phyloP scores from a whole-genome alignment of 1,139 yeast genomes.

The Geotrichum cucujoidarum region DNA sequence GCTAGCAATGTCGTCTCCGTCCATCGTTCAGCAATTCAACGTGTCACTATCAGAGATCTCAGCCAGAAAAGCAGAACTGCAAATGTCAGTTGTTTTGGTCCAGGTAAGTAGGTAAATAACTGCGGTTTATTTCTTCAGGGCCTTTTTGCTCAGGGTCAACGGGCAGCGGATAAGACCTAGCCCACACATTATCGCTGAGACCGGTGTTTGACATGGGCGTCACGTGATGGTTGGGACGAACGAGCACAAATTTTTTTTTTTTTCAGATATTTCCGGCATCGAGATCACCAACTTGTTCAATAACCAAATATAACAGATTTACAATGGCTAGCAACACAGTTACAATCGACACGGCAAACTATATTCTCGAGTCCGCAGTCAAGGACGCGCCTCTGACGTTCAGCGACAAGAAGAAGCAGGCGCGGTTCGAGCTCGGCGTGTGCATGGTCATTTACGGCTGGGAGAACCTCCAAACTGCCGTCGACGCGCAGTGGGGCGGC shows the following conservation, averaged over 20 bases:
- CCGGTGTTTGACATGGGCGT: too few species aligned
- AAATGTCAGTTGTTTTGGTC: too few species aligned
- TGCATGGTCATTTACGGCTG: constrained; percentile 84
- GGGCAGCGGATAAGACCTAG: constrained; percentile 5
- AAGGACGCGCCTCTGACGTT: constrained; percentile 35
- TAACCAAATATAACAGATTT: background rate
- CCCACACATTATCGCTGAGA: background rate
- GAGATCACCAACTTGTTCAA: too few species aligned
- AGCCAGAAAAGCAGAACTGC: too few species aligned
- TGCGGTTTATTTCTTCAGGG: too few species aligned
- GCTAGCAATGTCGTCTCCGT: constrained; percentile 15
- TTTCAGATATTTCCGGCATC: background rate
- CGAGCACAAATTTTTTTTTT: background rate
- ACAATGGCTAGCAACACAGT: constrained; percentile 1
- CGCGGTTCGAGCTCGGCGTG: constrained; percentile 87
- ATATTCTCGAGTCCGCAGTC: constrained; percentile 53
- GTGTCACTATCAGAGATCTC: too few species aligned
- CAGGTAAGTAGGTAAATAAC: too few species aligned
- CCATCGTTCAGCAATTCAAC: constrained; percentile 2
- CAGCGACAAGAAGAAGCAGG: constrained; percentile 41
- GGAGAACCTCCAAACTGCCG: constrained; percentile 87
- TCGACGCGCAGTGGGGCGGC: constrained; percentile 97
- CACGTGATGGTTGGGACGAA: background rate
- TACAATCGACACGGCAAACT: constrained; percentile 9
- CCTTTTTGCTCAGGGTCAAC: background rate